A percentile compares a stretch with the other conserved stretches of the same genome.
These are phyloP conservation scores for Chrysoporthe cubensis DNA, from an alignment of 2,329 filamentous ascomycete species.

Conservation along the genomic window DNA sequence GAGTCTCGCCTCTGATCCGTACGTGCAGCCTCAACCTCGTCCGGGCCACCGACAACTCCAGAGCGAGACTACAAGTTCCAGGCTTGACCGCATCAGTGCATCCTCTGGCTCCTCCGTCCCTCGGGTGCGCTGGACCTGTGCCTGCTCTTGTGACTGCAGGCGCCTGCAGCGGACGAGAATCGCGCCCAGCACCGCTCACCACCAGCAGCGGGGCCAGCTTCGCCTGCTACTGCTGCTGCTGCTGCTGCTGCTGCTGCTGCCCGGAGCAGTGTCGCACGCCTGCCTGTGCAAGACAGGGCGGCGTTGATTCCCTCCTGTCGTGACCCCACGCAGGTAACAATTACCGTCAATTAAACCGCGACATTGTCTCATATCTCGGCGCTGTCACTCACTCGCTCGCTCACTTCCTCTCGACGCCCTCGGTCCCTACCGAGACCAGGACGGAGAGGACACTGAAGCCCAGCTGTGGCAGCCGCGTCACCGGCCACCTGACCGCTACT, in stretches of 20 bases:
- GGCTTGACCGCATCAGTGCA: neutral
- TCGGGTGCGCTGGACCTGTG: conserved; percentile 15
- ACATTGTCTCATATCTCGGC: conserved; percentile 18
- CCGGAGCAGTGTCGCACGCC: conserved; percentile 16
- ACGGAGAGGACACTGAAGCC: neutral
- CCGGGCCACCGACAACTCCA: neutral
- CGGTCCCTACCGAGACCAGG: conserved; percentile 17
- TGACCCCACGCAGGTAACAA: conserved; percentile 12
- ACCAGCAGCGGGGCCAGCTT: conserved; percentile 9
- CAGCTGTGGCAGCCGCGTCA: neutral
- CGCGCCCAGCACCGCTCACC: neutral
- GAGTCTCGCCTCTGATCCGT: neutral
- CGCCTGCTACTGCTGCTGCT: neutral
- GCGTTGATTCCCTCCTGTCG: conserved; percentile 14
- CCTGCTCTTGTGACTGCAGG: conserved; percentile 15
- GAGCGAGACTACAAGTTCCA: neutral
- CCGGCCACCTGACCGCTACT: conserved; percentile 8
- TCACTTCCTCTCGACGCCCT: conserved; percentile 12
- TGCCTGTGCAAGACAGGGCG: conserved; percentile 20
- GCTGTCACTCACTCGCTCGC: neutral
- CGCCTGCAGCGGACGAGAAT: conserved; percentile 21
- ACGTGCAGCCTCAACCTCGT: conserved; percentile 3
- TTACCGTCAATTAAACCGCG: conserved; percentile 13
- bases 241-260: neutral
- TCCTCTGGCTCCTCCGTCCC: neutral